Percentiles rank a stretch among this genome's conserved stretches.
These are phyloP conservation scores for Penicillium soppii DNA, from an alignment of 495 filamentous ascomycete genomes.

Conservation along the genomic window DNA sequence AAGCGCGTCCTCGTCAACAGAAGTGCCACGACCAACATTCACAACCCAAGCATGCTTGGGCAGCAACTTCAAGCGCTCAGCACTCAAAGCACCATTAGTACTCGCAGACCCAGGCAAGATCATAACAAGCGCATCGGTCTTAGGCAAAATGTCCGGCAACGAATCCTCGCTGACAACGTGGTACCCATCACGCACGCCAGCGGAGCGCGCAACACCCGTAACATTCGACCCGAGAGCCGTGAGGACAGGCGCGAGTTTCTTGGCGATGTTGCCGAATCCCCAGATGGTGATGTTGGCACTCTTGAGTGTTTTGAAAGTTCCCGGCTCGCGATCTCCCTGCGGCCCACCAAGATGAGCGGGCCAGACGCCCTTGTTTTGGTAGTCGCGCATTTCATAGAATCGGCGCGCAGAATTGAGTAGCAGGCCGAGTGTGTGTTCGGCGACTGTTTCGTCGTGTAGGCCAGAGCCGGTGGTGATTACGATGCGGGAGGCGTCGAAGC, in stretches of 20 bases:
- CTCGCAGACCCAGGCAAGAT: slow-evolving; percentile 27
- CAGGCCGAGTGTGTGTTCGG: slow-evolving; percentile 56
- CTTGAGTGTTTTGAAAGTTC: slow-evolving; percentile 54
- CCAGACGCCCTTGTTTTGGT: slow-evolving; percentile 51
- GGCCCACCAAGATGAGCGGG: slow-evolving; percentile 55
- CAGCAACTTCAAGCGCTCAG: slow-evolving; percentile 34
- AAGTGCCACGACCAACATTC: slow-evolving; percentile 65
- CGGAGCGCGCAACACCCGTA: slow-evolving; percentile 22
- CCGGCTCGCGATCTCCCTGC: slow-evolving; percentile 44
- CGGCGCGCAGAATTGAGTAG: slow-evolving; percentile 49
- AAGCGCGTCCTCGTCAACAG: slow-evolving; percentile 70
- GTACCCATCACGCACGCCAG: slow-evolving; percentile 28
- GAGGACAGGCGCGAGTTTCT: slow-evolving; percentile 28
- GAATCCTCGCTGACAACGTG: slow-evolving; percentile 47
- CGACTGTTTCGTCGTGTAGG: slow-evolving; percentile 59
- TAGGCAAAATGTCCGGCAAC: slow-evolving; percentile 18
- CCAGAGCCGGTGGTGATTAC: slow-evolving; percentile 57
- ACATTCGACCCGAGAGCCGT: slow-evolving; percentile 27
- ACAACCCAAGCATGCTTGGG: slow-evolving; percentile 61
- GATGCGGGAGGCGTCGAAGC: slow-evolving; percentile 47
- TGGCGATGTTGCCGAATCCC: slow-evolving; percentile 37
- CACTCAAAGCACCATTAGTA: slow-evolving; percentile 25
- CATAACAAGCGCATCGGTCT: slow-evolving; percentile 33
- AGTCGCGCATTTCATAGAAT: slow-evolving; percentile 60
- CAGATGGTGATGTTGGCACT: slow-evolving; percentile 39